These are phyloP conservation scores for Rhizomucor miehei DNA, from an alignment of 371 early-diverging fungal genomes.

Conservation along the genomic window DNA sequence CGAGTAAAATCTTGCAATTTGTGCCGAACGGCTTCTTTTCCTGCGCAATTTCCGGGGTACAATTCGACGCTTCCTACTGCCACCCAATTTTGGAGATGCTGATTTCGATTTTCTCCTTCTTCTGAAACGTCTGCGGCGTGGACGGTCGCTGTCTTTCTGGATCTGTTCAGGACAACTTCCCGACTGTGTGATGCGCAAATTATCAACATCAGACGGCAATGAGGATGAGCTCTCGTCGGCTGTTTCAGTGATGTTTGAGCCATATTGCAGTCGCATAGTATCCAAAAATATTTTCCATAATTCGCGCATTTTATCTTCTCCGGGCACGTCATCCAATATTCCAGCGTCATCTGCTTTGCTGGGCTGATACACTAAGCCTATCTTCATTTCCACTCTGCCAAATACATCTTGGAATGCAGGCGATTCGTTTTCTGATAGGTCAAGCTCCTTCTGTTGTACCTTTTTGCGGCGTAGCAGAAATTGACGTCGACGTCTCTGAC, in stretches of 20 bases:
- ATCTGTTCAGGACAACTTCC: not conserved
- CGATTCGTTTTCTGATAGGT: not conserved
- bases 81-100: not conserved
- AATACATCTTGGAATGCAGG: not conserved
- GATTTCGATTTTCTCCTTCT: constrained; percentile 1
- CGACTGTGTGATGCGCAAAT: not conserved
- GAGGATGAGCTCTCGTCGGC: constrained; percentile 6
- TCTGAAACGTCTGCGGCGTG: constrained; percentile 8
- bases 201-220: constrained; percentile 3
- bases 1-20: constrained; percentile 26
- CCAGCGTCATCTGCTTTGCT: not conserved
- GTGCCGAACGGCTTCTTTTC: constrained; percentile 8
- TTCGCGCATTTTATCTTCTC: constrained; percentile 7
- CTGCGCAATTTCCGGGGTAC: not conserved
- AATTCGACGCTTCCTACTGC: not conserved
- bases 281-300: constrained; percentile 7
- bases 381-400: constrained; percentile 6
- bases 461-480: not conserved
- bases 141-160: not conserved
- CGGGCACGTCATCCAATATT: constrained; percentile 2
- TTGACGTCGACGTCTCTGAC: constrained; percentile 1
- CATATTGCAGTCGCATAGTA: not conserved
- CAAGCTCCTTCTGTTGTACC: not conserved
- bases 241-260: not conserved
- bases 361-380: constrained; percentile 4